Evolutionary conservation across 2,329 filamentous ascomycete genomes (phyloP), one percentile per base, ranked within the genome.

Genomic region (Fusarium sterilihyphosum): DNA sequence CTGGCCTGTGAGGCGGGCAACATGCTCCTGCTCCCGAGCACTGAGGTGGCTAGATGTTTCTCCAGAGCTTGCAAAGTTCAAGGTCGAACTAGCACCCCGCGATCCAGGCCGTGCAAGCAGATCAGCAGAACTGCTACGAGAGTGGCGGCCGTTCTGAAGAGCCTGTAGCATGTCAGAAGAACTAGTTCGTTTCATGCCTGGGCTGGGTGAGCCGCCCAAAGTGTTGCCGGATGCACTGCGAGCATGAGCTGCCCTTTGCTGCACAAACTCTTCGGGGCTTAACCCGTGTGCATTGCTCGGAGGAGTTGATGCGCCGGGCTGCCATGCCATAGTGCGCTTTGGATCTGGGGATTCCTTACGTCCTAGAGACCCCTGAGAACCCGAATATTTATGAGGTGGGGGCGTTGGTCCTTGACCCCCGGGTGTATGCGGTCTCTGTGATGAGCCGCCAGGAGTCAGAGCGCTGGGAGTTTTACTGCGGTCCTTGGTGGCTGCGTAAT

Each of bases 1-100:
- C 0, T 91, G 91, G 2, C 93, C 93, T 2, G 94, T 97, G 76
- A 94, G 87, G 43, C 93, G 90, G 16, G 95, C 93, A n/a, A 97
- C 89, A 75, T 97, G 92, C 82, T 97, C 94, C 81, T 97, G 95
- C 82, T 98, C 95, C 22, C 93, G 90, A 24, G 95, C 95, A 26
- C 93, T 95, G n/a, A 98, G 86, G 65, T 92, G 89, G 0, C 88
- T 86, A 31, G 78, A 85, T 52, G 78, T 59, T 33, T 84, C 82
- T 7, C 82, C 82, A 18, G 78, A 73, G 43, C 72, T 73, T 9
- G 88, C 83, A 73, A 90, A 87, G 56, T 85, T 83, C 37, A 92
- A 82, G 65, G 88, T 80, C 8, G 82, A 81, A 46, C 84, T 86
- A 16, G 91, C 86, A 17, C 90, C 89, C 50, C 90, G 88, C 18